Evolutionary conservation across 2,329 filamentous ascomycete genomes (phyloP).

Genomic region (Rhexocercosporidium sp.): DNA sequence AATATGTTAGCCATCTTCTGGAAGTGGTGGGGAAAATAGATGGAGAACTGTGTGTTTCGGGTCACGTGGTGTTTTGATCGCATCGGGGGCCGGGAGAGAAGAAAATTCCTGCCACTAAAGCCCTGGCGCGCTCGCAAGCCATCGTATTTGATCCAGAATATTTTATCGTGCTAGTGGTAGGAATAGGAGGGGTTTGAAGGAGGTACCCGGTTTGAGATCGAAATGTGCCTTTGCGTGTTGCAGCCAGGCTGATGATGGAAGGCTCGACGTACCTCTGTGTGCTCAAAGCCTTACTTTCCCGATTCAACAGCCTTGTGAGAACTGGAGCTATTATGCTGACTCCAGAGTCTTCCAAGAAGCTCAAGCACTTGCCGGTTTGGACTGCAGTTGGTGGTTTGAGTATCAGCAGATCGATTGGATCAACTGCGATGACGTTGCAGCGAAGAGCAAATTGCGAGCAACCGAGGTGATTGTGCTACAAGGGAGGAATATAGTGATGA

Average conservation of each 20-base stretch:
- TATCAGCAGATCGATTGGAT: not conserved
- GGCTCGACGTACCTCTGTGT: not conserved
- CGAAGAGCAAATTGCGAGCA: not conserved
- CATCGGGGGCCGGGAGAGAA: not conserved
- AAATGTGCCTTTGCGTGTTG: not conserved
- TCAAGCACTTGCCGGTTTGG: not conserved
- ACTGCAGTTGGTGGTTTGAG: not conserved
- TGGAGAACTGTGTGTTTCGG: not conserved
- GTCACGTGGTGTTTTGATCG: constrained; percentile 11
- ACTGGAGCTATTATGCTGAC: too few species aligned
- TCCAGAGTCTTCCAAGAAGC: too few species aligned
- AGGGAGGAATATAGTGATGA: too few species aligned
- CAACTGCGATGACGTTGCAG: not conserved
- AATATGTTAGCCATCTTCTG: not conserved
- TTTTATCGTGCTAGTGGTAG: too few species aligned
- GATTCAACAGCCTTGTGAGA: not conserved
- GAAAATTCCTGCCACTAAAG: not conserved
- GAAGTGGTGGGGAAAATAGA: not conserved
- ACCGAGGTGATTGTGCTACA: not conserved
- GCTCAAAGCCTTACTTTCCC: not conserved
- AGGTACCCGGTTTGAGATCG: not conserved
- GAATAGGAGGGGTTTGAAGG: not conserved
- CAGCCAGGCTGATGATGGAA: not conserved
- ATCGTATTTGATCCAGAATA: not conserved
- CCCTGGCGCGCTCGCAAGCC: not conserved